Evolutionary conservation across 495 filamentous ascomycete genomes (phyloP).

Genomic region (Aspergillus incahuasiensis): DNA sequence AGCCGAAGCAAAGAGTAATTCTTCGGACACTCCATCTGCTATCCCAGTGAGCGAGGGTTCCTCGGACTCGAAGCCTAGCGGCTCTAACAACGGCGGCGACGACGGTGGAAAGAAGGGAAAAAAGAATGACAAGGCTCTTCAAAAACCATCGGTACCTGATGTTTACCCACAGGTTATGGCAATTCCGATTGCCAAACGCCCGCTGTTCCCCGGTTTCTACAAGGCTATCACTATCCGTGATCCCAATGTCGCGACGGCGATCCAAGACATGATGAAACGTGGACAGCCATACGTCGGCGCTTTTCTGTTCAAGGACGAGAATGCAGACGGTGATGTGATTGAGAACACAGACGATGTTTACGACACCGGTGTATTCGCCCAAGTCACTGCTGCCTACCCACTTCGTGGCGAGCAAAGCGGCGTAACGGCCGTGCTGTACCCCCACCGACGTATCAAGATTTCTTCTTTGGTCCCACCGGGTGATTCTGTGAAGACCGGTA

Average conservation of each 20-base stretch:
- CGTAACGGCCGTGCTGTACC: conserved; percentile 89
- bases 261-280: conserved; percentile 95
- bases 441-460: conserved; percentile 90
- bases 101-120: conserved; percentile 55
- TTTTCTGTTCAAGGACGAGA: conserved; percentile 95
- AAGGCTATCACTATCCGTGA: conserved; percentile 96
- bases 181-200: conserved; percentile 93
- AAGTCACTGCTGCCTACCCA: conserved; percentile 92
- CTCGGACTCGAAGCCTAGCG: conserved; percentile 45
- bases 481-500: conserved; percentile 32
- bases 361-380: conserved; percentile 93
- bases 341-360: conserved; percentile 83
- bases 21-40: conserved; percentile 42
- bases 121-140: conserved; percentile 69
- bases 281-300: conserved; percentile 97
- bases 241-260: conserved; percentile 79
- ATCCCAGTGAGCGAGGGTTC: conserved; percentile 39
- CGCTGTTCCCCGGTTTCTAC: conserved; percentile 96
- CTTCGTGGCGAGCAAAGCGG: conserved; percentile 71
- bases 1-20: conserved; percentile 38
- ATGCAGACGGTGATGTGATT: conserved; percentile 86
- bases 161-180: conserved; percentile 98
- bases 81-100: conserved; percentile 45
- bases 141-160: conserved; percentile 85
- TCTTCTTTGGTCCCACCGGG: conserved; percentile 70